Base-by-base conservation (phyloP, 1,139 yeast species). In the Pichia sp. region DNA sequence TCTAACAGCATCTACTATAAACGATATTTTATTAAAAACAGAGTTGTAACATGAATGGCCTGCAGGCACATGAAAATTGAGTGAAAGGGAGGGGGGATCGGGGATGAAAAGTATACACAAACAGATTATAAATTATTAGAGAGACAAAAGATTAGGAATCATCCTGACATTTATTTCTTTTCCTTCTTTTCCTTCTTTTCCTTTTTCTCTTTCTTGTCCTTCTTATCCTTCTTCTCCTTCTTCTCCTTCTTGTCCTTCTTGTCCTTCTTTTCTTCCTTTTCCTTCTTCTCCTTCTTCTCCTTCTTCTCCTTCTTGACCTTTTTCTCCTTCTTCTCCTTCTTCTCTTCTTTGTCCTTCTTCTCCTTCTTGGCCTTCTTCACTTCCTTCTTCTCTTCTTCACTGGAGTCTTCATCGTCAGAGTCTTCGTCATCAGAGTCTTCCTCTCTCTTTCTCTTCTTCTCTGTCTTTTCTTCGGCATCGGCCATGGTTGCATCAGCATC, bases 401-500 rank as follows among this genome's bases (percentile, higher is more conserved):
- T 72, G 71, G 73, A 64, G 71, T 67, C 74, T 68, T 71, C 67
- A 65, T 69, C 66, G 66, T 67, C 70, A n/a, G 57, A 52, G 34
- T 52, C 54, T 70, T 71, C 70, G 67, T 67, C 66, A 59, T 79
- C 82, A 56, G 77, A 81, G 53, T 74, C 82, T 41, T 75, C 75
- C 60, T 77, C 85, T 57, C 62, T 59, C 61, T 75, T 76, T 57
- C 72, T 75, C 50, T 75, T 75, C 57, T 73, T 76, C 47, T 70
- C 76, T 31, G 70, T 70, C 15, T 50, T 57, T 38, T 58, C 62
- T 46, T 53, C 67, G 64, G 49, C 61, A 64, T 72, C 76, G 56
- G 92, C 84, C 64, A 50, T 61, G 62, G 72, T 76, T 57, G 92
- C 84, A 71, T 90, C 97, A 50, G 96, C 97, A 68, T 90, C 98